phyloP scores from a whole-genome alignment of 352 stramenopile species.

The Phytophthora hybrid region DNA sequence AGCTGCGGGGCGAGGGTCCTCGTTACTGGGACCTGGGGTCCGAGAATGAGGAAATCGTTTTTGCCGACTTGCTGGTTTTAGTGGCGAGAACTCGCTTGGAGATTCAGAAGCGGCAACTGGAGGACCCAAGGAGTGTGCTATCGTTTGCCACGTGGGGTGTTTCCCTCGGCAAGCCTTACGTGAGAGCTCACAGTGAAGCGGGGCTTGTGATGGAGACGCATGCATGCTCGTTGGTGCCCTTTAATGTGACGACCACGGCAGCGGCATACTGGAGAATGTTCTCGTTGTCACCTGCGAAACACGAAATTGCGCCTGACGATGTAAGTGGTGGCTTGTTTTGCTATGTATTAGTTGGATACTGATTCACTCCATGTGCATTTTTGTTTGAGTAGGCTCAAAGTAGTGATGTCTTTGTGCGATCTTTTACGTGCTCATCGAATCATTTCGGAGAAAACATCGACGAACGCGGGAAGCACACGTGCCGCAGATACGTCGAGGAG shows the following conservation, averaged over 20 bases:
- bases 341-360: not conserved
- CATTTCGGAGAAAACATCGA: conserved; percentile 9
- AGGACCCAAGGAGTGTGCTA: conserved; percentile 24
- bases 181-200: conserved; percentile 18
- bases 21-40: conserved; percentile 24
- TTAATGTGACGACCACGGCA: conserved; percentile 24
- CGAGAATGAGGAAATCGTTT: conserved; percentile 35
- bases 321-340: conserved; percentile 10
- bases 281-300: conserved; percentile 10
- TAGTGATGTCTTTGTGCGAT: conserved; percentile 23
- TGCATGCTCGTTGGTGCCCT: conserved; percentile 26
- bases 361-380: not conserved
- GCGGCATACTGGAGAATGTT: conserved; percentile 34
- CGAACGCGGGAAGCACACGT: conserved; percentile 30
- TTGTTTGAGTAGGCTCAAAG: not conserved
- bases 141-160: conserved; percentile 28
- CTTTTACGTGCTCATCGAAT: conserved; percentile 26
- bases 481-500: conserved; percentile 28
- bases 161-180: conserved; percentile 16
- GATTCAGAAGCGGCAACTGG: conserved; percentile 22
- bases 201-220: conserved; percentile 28
- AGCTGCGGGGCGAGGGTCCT: conserved; percentile 15
- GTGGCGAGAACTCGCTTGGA: conserved; percentile 26
- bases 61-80: conserved; percentile 37
- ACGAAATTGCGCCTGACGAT: conserved; percentile 2